Conservation (phyloP, 257 asterid species). For the Solanum dulcamara region DNA sequence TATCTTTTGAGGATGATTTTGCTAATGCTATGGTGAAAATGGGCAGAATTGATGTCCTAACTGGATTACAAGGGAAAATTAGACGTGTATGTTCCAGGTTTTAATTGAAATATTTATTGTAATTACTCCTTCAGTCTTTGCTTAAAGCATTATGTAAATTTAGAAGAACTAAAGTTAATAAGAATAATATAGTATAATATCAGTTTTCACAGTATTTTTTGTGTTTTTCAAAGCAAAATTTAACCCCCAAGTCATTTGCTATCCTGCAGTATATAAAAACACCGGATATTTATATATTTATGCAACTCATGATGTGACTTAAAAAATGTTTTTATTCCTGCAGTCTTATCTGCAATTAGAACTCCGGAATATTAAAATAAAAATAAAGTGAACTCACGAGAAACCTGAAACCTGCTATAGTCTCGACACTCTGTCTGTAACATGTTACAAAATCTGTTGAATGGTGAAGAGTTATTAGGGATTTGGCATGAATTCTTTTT, state of each 20-base stretch:
- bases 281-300: not conserved
- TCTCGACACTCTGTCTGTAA: not conserved
- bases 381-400: not conserved
- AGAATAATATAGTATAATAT: too few relatives aligned
- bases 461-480: not conserved
- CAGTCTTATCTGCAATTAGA: not conserved
- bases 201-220: too few relatives aligned
- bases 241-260: too few relatives aligned
- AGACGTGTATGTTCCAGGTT: slow-evolving; percentile 50
- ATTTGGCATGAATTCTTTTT: too few relatives aligned
- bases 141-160: not conserved
- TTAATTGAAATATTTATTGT: slow-evolving; percentile 11
- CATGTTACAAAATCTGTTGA: not conserved
- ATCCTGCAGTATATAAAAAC: not conserved
- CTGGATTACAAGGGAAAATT: slow-evolving; percentile 50
- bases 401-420: not conserved
- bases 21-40: slow-evolving; percentile 52
- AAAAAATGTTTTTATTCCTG: not conserved
- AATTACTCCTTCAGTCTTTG: not conserved
- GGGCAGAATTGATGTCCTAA: slow-evolving; percentile 65
- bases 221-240: too few relatives aligned
- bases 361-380: not conserved
- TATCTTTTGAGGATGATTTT: slow-evolving; percentile 59
- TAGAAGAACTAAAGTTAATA: not conserved
- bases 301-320: not conserved